These are phyloP conservation scores for Gastrodia elata DNA, from an alignment of 106 monocot species.

Conservation along the genomic window DNA sequence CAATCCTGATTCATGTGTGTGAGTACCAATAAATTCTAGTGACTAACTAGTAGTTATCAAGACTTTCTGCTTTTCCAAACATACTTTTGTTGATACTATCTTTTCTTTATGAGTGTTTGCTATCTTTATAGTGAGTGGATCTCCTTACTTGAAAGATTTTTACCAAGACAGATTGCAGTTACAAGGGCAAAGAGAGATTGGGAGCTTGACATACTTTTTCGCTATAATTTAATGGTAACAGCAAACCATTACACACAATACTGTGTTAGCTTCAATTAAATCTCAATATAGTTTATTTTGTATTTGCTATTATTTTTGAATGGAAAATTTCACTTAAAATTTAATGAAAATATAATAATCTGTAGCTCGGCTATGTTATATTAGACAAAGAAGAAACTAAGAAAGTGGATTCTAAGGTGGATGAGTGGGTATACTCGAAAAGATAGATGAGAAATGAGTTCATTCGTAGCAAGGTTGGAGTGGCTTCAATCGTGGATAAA, in stretches of 20 bases:
- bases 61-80: background rate
- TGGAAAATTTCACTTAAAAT: too few species aligned
- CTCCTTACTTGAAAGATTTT: constrained; percentile 87
- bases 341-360: too few species aligned
- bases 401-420: too few species aligned
- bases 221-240: constrained; percentile 69
- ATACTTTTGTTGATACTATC: background rate
- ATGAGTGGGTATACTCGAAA: too few species aligned
- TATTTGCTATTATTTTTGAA: background rate
- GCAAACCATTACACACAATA: background rate
- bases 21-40: constrained; percentile 21
- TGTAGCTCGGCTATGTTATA: too few species aligned
- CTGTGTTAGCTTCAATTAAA: background rate
- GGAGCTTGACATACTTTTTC: constrained; percentile 90
- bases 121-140: constrained; percentile 75
- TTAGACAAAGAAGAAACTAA: too few species aligned
- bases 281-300: background rate
- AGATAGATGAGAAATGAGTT: too few species aligned
- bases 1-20: constrained; percentile 77
- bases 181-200: constrained; percentile 87
- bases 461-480: too few species aligned
- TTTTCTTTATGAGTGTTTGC: background rate
- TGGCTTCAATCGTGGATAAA: too few species aligned
- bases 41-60: background rate
- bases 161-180: constrained; percentile 89